A percentile compares a stretch with the other conserved stretches of the same genome.
These are phyloP conservation scores for Colletotrichum sp. DNA, from an alignment of 2,329 filamentous ascomycete genomes.

Conservation along the genomic window DNA sequence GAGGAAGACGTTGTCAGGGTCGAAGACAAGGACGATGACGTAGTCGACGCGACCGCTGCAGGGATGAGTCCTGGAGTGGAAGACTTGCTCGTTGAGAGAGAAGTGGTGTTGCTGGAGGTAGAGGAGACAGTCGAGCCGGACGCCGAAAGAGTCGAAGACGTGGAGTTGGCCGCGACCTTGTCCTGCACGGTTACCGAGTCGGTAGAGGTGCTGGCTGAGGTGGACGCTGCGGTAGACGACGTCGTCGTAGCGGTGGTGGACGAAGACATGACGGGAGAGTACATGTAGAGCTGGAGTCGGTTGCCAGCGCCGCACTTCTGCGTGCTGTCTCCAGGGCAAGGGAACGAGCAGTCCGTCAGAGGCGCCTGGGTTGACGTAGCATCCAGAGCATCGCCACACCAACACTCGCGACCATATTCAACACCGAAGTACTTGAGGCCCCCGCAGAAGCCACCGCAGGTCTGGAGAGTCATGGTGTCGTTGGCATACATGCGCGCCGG, in stretches of 20 bases:
- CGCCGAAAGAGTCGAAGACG: background rate
- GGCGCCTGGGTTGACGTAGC: constrained; percentile 27
- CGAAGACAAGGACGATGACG: background rate
- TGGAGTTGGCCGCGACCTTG: background rate
- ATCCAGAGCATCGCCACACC: constrained; percentile 37
- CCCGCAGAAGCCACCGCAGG: constrained; percentile 32
- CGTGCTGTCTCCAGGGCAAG: constrained; percentile 32
- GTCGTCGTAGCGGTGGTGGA: background rate
- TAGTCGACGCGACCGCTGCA: background rate
- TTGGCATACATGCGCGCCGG: constrained; percentile 28
- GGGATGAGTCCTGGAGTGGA: background rate
- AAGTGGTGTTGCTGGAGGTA: background rate
- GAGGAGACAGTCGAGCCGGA: background rate
- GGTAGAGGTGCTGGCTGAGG: background rate
- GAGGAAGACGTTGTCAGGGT: background rate
- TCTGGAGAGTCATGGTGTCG: constrained; percentile 39
- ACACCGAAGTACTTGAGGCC: constrained; percentile 34
- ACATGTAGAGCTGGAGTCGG: constrained; percentile 36
- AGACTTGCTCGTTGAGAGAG: background rate
- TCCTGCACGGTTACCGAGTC: background rate
- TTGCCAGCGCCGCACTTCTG: constrained; percentile 39
- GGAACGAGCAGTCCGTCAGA: constrained; percentile 36
- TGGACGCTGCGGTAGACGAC: background rate
- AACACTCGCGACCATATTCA: constrained; percentile 42
- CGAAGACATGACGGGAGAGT: background rate